Evolutionary conservation across 768 basidiomycete species (phyloP), one percentile per base, ranked within the genome.

Genomic region (Lactarius evosmus): DNA sequence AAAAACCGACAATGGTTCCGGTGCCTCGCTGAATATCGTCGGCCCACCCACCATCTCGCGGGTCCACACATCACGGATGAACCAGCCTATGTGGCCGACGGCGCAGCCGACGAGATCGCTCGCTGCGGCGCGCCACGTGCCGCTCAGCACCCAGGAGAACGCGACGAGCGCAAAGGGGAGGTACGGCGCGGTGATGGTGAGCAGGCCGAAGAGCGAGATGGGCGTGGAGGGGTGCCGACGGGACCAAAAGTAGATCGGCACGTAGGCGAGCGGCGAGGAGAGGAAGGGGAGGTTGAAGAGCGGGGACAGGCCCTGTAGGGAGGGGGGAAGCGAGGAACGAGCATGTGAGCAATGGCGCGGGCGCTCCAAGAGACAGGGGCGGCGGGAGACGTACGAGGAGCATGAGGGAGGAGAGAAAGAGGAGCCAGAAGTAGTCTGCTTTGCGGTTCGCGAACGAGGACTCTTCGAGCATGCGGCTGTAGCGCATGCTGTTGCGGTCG

Each of bases 201-300:
- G 81, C 30, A 98, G 79, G 9, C 96, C 96, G 70, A 99, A 97
- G 17, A 99, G 84, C 3, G 93, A 95, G 62, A 99, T 94, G n/a
- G 93, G 93, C 4, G 94, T 93, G 4, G 89, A 86, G 3, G 96
- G 95, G 73, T 99, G 96, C 25, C 95, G 83, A 58, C 96, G 80
- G 19, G 95, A 94, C 97, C 97, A 99, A 64, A 98, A 80, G 74
- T 99, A 99, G 44, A 98, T 97, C 3, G 96, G 90, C 2, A 96
- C 92, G 71, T 96, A 97, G 0, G 95, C 94, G 33, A 96, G 83
- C 0, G 94, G 87, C 0, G 93, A 91, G 5, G 95, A 95, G 51
- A 98, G 86, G 78, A 97, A 96, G 0, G 95, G 94, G 17, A 95
- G 83, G 67, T 93, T 94, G 72, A 97, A 86, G 12, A 95, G 80